Evolutionary conservation across 2,329 filamentous ascomycete genomes (phyloP).

Genomic region (Ascochyta fabae): DNA sequence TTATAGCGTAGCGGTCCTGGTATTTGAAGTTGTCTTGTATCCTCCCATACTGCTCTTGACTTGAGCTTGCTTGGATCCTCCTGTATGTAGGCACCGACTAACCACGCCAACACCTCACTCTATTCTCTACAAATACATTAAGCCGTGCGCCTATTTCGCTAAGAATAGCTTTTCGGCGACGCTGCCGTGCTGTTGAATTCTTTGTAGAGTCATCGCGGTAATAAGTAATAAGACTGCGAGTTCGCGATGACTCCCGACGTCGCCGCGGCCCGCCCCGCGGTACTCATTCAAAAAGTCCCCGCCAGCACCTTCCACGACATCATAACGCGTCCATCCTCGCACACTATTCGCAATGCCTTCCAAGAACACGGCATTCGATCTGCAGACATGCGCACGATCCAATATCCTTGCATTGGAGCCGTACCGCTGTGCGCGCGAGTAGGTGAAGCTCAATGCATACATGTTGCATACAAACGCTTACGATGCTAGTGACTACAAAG

Average conservation of each 20-base stretch:
- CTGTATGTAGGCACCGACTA: background rate
- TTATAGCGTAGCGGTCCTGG: background rate
- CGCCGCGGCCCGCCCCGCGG: conserved; percentile 33
- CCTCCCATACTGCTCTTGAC: background rate
- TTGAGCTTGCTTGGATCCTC: background rate
- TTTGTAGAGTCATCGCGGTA: conserved; percentile 13
- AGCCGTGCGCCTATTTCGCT: background rate
- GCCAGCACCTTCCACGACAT: conserved; percentile 1
- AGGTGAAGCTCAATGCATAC: conserved; percentile 37
- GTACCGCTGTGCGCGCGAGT: conserved; percentile 63
- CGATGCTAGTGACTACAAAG: conserved; percentile 86
- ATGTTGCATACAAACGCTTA: conserved; percentile 16
- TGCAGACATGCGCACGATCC: conserved; percentile 58
- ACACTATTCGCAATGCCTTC: conserved; percentile 31
- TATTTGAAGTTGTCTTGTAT: background rate
- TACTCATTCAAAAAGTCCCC: conserved; percentile 38
- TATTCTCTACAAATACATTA: background rate
- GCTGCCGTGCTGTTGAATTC: background rate
- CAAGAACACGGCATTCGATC: conserved; percentile 51
- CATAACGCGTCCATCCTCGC: conserved; percentile 4
- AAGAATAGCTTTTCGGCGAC: background rate
- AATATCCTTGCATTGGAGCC: conserved; percentile 62
- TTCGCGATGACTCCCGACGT: conserved; percentile 26
- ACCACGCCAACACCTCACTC: background rate
- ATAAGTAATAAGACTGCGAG: conserved; percentile 7